Evolutionary conservation across 1,284 basidiomycete genomes (phyloP).

Genomic region (Laetiporus sulphureus): DNA sequence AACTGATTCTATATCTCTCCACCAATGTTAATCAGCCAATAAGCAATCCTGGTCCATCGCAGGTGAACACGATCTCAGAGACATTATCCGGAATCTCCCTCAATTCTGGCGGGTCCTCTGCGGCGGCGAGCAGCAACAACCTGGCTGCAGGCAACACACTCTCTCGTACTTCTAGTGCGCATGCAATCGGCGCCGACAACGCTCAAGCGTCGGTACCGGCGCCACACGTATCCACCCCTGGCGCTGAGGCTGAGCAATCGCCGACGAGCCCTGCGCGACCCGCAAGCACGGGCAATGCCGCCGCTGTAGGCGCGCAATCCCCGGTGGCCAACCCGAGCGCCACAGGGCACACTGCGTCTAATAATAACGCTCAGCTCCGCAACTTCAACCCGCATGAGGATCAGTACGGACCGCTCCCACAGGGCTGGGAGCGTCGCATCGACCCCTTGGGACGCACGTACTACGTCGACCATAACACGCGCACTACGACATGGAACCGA

Average conservation of each 20-base stretch:
- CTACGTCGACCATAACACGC: constrained; percentile 89
- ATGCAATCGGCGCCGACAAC: constrained; percentile 19
- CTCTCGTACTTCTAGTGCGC: constrained; percentile 29
- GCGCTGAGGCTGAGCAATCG: constrained; percentile 20
- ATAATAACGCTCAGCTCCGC: constrained; percentile 32
- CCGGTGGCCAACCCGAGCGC: constrained; percentile 31
- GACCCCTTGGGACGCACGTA: constrained; percentile 88
- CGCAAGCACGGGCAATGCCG: constrained; percentile 20
- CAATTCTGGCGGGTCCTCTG: constrained; percentile 25
- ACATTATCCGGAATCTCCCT: constrained; percentile 25
- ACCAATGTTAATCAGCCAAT: constrained; percentile 54
- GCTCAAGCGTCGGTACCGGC: constrained; percentile 30
- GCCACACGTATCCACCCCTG: constrained; percentile 28
- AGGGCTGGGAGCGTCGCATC: constrained; percentile 90
- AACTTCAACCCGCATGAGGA: constrained; percentile 63
- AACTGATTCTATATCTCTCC: constrained; percentile 76
- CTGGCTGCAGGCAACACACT: constrained; percentile 23
- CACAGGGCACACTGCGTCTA: constrained; percentile 28
- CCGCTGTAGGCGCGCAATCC: constrained; percentile 12
- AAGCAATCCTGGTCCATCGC: constrained; percentile 39
- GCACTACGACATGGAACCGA: constrained; percentile 92
- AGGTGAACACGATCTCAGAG: constrained; percentile 27
- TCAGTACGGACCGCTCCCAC: constrained; percentile 75
- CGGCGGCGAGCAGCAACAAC: constrained; percentile 28
- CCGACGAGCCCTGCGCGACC: constrained; percentile 21